phyloP scores from a whole-genome alignment of 257 asterid genomes.

The Solanum bulbocastanum region DNA sequence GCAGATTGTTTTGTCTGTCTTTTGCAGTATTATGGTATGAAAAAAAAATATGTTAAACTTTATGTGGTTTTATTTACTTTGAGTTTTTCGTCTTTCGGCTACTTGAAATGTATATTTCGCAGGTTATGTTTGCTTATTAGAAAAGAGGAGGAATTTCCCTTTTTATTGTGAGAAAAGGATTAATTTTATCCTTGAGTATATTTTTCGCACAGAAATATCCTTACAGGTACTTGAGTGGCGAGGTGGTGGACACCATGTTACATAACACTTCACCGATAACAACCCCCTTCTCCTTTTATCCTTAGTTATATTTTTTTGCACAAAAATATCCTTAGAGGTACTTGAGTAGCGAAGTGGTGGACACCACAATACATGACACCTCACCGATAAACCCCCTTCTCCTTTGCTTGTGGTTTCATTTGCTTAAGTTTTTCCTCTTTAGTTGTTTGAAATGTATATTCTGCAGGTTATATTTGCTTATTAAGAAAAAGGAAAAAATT shows the following conservation, averaged over 20 bases:
- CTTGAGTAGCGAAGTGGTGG: too few relatives aligned
- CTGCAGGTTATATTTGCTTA: background rate
- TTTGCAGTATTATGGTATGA: background rate
- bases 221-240: too few relatives aligned
- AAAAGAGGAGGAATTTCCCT: background rate
- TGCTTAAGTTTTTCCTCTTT: background rate
- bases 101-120: background rate
- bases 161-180: background rate
- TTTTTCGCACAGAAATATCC: too few relatives aligned
- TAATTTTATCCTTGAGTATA: background rate
- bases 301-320: too few relatives aligned
- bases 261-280: too few relatives aligned
- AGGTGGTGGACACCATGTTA: too few relatives aligned
- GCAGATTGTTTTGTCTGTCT: background rate
- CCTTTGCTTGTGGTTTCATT: too few relatives aligned
- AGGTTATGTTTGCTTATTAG: background rate
- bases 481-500: too few relatives aligned
- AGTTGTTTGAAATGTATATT: background rate
- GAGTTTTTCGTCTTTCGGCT: background rate
- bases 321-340: too few relatives aligned
- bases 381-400: too few relatives aligned
- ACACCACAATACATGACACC: too few relatives aligned
- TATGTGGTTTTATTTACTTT: background rate
- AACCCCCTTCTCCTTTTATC: too few relatives aligned
- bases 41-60: background rate